A percentile compares a stretch with the other conserved stretches of the same genome.
Conservation (phyloP, 192 early-diverging fungal genomes). For the Powellomyces hirtus region DNA sequence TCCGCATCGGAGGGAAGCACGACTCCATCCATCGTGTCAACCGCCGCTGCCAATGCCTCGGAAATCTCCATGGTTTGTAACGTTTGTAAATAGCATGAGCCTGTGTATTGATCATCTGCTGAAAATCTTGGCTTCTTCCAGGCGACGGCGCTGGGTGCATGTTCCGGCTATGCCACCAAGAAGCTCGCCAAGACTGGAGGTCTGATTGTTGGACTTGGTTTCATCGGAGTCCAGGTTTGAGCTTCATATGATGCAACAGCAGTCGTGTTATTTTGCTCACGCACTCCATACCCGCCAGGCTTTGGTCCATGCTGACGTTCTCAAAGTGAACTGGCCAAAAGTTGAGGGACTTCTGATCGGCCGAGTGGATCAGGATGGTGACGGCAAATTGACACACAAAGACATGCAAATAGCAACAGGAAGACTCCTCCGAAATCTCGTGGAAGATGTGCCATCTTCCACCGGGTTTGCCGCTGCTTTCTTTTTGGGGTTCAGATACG, state of each 20-base stretch:
- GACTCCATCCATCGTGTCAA: slow-evolving; percentile 2
- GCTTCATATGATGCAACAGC: background rate
- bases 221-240: slow-evolving; percentile 33
- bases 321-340: slow-evolving; percentile 39
- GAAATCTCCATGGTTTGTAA: slow-evolving; percentile 11
- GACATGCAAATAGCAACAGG: slow-evolving; percentile 25
- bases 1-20: too few relatives aligned
- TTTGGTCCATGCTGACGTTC: slow-evolving; percentile 31
- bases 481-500: slow-evolving; percentile 38
- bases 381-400: slow-evolving; percentile 42
- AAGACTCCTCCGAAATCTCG: slow-evolving; percentile 35
- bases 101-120: too few relatives aligned
- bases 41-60: background rate
- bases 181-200: slow-evolving; percentile 42
- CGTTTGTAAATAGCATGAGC: background rate
- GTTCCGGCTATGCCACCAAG: slow-evolving; percentile 41
- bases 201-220: slow-evolving; percentile 33
- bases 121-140: background rate
- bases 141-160: slow-evolving; percentile 32
- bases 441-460: slow-evolving; percentile 33
- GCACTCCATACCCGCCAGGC: slow-evolving; percentile 1
- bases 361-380: slow-evolving; percentile 39
- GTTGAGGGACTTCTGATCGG: slow-evolving; percentile 30
- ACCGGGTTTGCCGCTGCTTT: slow-evolving; percentile 44
- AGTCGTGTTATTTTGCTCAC: background rate